Evolutionary conservation across 257 asterid species (phyloP).

Genomic region (Solanum pimpinellifolium): DNA sequence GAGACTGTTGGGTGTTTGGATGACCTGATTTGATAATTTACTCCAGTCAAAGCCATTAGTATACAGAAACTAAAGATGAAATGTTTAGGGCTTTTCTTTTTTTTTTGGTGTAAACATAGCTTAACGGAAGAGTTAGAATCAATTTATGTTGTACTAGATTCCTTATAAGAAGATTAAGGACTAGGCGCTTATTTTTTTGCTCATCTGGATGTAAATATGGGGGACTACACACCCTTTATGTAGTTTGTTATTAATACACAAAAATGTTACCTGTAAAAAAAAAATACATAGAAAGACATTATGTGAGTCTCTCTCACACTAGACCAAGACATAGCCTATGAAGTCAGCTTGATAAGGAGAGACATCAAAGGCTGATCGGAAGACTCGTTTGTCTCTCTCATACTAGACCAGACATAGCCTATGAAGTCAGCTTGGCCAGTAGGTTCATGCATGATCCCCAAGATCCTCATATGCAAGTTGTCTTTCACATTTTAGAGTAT

Average conservation of each 20-base stretch:
- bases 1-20: not conserved
- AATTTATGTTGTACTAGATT: no score
- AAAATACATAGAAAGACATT: not conserved
- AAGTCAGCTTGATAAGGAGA: not conserved
- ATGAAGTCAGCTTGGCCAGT: not conserved
- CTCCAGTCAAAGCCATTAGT: not conserved
- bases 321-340: not conserved
- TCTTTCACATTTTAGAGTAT: not conserved
- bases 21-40: not conserved
- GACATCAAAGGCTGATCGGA: not conserved
- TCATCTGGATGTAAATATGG: no score
- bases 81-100: no score
- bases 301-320: not conserved
- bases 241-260: no score
- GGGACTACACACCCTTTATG: no score
- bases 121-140: no score
- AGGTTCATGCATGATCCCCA: not conserved
- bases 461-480: not conserved
- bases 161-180: no score
- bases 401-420: not conserved
- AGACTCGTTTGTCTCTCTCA: not conserved
- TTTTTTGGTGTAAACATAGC: no score
- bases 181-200: no score
- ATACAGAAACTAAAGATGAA: no score
- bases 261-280: no score